Evolutionary conservation across 2,329 filamentous ascomycete species (phyloP), one percentile per base, ranked within the genome.

Genomic region (Onygenales sp.): DNA sequence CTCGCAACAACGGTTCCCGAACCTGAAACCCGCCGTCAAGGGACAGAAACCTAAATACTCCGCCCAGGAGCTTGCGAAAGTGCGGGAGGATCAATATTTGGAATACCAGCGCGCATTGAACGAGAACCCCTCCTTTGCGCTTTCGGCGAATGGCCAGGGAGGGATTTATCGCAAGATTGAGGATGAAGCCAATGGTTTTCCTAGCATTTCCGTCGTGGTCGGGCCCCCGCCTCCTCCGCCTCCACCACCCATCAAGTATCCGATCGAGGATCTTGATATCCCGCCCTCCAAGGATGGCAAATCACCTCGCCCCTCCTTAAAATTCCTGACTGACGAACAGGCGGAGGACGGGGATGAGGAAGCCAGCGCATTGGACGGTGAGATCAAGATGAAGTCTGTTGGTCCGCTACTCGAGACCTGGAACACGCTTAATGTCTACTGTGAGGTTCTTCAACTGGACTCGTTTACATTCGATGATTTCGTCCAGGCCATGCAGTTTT

Each of bases 381-480:
- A 3, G 41, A 83, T 97, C 52, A 74, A 84, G 17, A 93, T 92
- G 82, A 83, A 86, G 61, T 92, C 89, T 3, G 82, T 96, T n/a
- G 90, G 91, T 0, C 79, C 83, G 2, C 74, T 97, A 13, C 73
- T 98, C 27, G 92, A 96, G 70, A 89, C 88, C 0, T 98, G 93
- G 93, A 90, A 96, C 62, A 96, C 91, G 0, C 78, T 98, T 36
- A 98, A 96, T 63, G 92, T 98, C n/a, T 96, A 96, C 66, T 95
- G 90, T 65, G 89, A 95, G 64, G 86, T 96, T 14, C 95, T 95
- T 65, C 83, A 89, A 64, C 78, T 98, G 31, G 93, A 98, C 69
- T 97, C 92, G 0, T 98, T 98, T 66, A 97, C 92, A 0, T 94
- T 97, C 63, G 93, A 98, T 67, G 93, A 98, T 68, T 97, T 91